Percentiles rank a stretch among this genome's conserved stretches.
phyloP scores from a whole-genome alignment of 768 basidiomycete species.

The Pleurotus citrinopileatus region DNA sequence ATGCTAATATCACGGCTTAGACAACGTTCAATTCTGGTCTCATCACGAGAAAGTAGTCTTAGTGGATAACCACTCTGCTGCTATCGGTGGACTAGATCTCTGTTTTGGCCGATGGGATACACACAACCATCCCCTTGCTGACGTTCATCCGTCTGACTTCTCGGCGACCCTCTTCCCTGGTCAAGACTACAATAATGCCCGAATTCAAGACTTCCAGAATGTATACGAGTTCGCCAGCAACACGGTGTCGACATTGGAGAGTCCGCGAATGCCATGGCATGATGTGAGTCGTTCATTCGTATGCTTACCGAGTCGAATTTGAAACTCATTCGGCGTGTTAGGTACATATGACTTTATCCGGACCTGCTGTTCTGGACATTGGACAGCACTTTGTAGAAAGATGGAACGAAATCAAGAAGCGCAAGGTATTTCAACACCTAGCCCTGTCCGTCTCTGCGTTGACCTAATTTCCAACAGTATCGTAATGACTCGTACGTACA shows the following conservation, averaged over 20 bases:
- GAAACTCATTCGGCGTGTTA: slow-evolving; percentile 24
- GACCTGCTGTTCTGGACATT: slow-evolving; percentile 84
- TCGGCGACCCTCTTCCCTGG: slow-evolving; percentile 85
- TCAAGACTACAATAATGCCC: slow-evolving; percentile 91
- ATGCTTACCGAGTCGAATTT: no score
- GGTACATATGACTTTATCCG: slow-evolving; percentile 84
- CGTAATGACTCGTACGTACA: slow-evolving; percentile 44
- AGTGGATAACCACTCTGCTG: slow-evolving; percentile 82
- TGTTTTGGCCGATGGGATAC: slow-evolving; percentile 99
- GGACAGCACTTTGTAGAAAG: slow-evolving; percentile 91
- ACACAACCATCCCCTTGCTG: slow-evolving; percentile 84
- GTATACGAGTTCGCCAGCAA: slow-evolving; percentile 78
- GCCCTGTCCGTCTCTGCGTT: background rate
- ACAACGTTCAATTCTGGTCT: slow-evolving; percentile 83
- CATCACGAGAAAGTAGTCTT: slow-evolving; percentile 93
- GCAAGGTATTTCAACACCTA: slow-evolving; percentile 47
- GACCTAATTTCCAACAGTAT: slow-evolving; percentile 27
- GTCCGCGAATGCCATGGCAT: slow-evolving; percentile 91
- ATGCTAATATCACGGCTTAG: slow-evolving; percentile 27
- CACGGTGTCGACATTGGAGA: slow-evolving; percentile 63
- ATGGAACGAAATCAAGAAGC: slow-evolving; percentile 88
- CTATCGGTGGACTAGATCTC: slow-evolving; percentile 91
- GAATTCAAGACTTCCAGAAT: slow-evolving; percentile 79
- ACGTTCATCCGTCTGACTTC: slow-evolving; percentile 89
- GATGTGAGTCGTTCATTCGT: slow-evolving; percentile 73